Conservation (phyloP, 176 grass and related monocot species). For the Aechmea fasciata region DNA sequence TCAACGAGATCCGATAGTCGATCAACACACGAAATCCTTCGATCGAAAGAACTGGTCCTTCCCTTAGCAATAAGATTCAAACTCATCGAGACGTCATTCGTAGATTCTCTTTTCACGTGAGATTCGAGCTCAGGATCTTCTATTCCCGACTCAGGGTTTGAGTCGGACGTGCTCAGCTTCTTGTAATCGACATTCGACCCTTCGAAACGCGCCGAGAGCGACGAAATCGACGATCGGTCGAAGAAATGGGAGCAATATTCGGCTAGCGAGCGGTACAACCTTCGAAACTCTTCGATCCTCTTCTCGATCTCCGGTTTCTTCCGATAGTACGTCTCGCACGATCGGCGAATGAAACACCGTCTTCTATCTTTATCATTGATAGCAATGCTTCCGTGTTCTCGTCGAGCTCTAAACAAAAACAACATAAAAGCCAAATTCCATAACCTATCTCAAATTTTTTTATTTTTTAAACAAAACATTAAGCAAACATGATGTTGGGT, state of each 20-base stretch:
- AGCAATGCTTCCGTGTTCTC: background rate
- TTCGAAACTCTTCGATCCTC: background rate
- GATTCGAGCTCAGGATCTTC: constrained; percentile 3
- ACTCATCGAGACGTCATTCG: too few species aligned
- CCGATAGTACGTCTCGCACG: constrained; percentile 66
- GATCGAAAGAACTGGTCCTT: background rate
- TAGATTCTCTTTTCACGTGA: background rate
- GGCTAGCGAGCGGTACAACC: background rate
- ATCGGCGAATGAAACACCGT: constrained; percentile 72
- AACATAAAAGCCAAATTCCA: background rate
- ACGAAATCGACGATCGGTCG: background rate
- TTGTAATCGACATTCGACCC: background rate
- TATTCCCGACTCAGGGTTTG: background rate
- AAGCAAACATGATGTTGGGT: background rate
- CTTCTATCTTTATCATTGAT: constrained; percentile 17
- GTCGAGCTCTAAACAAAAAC: background rate
- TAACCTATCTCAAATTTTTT: background rate
- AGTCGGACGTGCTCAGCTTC: background rate
- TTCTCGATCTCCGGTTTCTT: constrained; percentile 42
- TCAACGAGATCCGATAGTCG: background rate
- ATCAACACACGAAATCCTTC: background rate
- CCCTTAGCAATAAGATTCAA: too few species aligned
- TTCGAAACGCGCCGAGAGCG: background rate
- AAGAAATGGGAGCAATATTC: background rate
- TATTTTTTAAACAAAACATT: background rate